Conservation (phyloP, 371 early-diverging fungal genomes). For the Quaeritorhiza haematococci region DNA sequence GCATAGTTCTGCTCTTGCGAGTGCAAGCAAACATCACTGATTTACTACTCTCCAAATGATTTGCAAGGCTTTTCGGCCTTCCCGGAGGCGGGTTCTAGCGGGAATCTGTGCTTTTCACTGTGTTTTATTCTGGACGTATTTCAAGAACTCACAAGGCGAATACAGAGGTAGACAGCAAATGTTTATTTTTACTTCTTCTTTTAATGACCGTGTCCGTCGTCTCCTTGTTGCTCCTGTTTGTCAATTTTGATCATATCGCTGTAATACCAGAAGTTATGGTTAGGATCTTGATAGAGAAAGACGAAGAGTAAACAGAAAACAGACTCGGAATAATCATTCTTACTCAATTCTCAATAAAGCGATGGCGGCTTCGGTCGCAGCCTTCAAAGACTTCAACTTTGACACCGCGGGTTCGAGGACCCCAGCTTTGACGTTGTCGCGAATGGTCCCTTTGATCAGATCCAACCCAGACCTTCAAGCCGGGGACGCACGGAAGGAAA, state of each 20-base stretch:
- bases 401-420: slow-evolving; percentile 99
- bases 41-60: too few species aligned
- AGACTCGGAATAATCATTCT: neutral
- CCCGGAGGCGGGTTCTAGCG: too few species aligned
- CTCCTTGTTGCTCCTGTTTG: slow-evolving; percentile 28
- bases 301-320: slow-evolving; percentile 2
- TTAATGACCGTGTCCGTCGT: slow-evolving; percentile 47
- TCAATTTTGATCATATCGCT: slow-evolving; percentile 87
- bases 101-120: too few species aligned
- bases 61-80: too few species aligned
- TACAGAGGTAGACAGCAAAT: too few species aligned
- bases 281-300: neutral
- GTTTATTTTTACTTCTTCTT: too few species aligned
- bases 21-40: too few species aligned
- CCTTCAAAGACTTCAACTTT: slow-evolving; percentile 97
- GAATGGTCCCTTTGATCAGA: slow-evolving; percentile 85
- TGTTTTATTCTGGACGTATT: too few species aligned
- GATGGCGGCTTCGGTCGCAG: slow-evolving; percentile 99
- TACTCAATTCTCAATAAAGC: slow-evolving; percentile 96
- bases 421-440: slow-evolving; percentile 95
- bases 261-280: neutral
- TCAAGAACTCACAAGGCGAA: too few species aligned
- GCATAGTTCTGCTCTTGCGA: too few species aligned
- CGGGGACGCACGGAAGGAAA: neutral
- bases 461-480: slow-evolving; percentile 74